phyloP scores from a whole-genome alignment of 331 rosid genomes.

The Quercus phellos region DNA sequence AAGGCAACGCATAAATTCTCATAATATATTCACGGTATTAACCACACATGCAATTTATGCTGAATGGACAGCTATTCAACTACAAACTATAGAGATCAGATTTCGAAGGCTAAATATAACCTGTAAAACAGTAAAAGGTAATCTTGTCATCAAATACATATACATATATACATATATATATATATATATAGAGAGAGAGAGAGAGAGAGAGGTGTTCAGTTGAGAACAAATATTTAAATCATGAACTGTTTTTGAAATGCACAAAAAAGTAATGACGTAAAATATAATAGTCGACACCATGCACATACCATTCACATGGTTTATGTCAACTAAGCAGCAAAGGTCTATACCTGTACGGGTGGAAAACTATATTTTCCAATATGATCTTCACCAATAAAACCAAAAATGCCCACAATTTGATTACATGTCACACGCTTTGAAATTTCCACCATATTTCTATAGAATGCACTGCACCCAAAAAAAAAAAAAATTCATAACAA shows the following conservation, averaged over 20 bases:
- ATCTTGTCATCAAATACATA: not conserved
- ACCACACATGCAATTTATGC: not conserved
- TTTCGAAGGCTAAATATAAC: not conserved
- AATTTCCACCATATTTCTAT: constrained; percentile 74
- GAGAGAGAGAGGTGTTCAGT: not conserved
- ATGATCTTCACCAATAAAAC: constrained; percentile 87
- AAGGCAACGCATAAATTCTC: not conserved
- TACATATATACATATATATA: no score
- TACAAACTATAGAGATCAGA: not conserved
- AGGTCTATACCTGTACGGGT: constrained; percentile 71
- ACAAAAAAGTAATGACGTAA: not conserved
- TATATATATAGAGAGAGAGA: not conserved
- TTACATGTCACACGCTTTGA: constrained; percentile 85
- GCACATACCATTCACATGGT: not conserved
- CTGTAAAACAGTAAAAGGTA: not conserved
- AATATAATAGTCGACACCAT: not conserved
- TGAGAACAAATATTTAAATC: not conserved
- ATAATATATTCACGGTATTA: not conserved
- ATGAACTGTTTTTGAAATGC: not conserved
- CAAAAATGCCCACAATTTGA: constrained; percentile 89
- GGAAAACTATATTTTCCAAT: constrained; percentile 95
- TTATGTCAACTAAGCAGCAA: not conserved
- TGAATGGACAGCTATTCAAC: not conserved
- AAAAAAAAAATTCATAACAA: not conserved
- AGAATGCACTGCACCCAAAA: constrained; percentile 59